Evolutionary conservation across 1,284 basidiomycete species (phyloP).

Genomic region (Moesziomyces aphidis): DNA sequence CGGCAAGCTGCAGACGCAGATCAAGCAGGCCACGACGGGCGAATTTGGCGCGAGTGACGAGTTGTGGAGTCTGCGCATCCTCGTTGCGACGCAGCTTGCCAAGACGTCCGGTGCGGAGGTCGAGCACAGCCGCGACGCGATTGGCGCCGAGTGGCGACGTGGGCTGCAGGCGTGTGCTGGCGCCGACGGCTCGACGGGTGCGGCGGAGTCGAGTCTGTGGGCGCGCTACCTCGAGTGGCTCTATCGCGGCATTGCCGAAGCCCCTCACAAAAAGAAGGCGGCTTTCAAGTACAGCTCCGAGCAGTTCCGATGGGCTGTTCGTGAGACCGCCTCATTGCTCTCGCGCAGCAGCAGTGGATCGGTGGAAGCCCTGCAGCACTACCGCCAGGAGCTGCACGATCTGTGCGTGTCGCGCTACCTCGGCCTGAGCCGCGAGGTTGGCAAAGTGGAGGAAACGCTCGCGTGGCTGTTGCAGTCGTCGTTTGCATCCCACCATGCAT

Average conservation of each 20-base stretch:
- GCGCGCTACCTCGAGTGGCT: constrained; percentile 38
- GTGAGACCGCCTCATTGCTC: constrained; percentile 35
- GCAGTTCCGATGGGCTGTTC: constrained; percentile 41
- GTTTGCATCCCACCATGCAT: constrained; percentile 24
- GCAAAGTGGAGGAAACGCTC: constrained; percentile 17
- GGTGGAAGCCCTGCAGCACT: constrained; percentile 26
- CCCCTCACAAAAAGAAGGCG: constrained; percentile 20
- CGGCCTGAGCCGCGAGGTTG: constrained; percentile 18
- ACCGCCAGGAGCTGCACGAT: constrained; percentile 41
- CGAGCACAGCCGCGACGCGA: constrained; percentile 14
- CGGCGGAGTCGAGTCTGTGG: constrained; percentile 30
- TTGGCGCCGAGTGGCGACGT: constrained; percentile 36
- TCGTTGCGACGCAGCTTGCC: constrained; percentile 19
- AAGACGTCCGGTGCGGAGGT: constrained; percentile 11
- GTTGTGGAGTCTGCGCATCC: constrained; percentile 44
- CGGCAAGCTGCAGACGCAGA: constrained; percentile 15
- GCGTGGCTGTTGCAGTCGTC: constrained; percentile 32
- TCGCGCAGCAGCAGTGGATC: constrained; percentile 24
- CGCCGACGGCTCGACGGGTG: constrained; percentile 4
- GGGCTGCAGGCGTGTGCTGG: constrained; percentile 38
- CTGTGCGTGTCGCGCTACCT: constrained; percentile 35
- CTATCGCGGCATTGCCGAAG: constrained; percentile 12
- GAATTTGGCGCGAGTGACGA: constrained; percentile 32
- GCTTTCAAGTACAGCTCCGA: constrained; percentile 27
- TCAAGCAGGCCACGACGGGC: constrained; percentile 25